Evolutionary conservation across 805 yeast species (phyloP).

Genomic region (Dipodascopsis tothii): DNA sequence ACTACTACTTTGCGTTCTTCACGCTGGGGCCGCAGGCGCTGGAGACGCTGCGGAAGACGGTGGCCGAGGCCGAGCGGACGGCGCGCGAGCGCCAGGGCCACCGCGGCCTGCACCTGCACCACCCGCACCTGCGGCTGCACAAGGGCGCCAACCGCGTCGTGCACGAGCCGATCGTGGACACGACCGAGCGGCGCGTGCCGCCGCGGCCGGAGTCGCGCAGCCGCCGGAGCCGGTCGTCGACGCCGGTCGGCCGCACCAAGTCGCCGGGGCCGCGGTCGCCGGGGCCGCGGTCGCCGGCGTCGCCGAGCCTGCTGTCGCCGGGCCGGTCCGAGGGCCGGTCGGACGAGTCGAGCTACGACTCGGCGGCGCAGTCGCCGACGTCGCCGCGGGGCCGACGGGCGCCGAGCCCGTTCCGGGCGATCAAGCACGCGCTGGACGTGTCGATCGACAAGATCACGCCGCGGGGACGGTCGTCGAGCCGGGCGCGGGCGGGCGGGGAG

Average conservation of each 20-base stretch:
- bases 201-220: background rate
- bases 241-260: background rate
- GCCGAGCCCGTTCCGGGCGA: slow-evolving; percentile 4
- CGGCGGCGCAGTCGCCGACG: background rate
- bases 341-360: background rate
- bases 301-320: background rate
- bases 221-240: background rate
- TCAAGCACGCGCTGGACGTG: background rate
- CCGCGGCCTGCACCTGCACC: no score
- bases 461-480: no score
- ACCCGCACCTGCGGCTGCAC: no score
- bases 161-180: slow-evolving; percentile 39
- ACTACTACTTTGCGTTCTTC: slow-evolving; percentile 63
- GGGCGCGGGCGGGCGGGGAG: no score
- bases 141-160: no score
- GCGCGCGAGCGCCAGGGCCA: no score
- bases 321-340: background rate
- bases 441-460: background rate
- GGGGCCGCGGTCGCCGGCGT: background rate
- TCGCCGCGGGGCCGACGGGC: slow-evolving; percentile 3
- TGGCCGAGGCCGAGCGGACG: background rate
- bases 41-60: slow-evolving; percentile 2
- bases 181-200: slow-evolving; percentile 23
- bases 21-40: slow-evolving; percentile 40
- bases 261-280: background rate